Evolutionary conservation across 805 yeast genomes (phyloP).

Genomic region (Nakazawaea siamensis): DNA sequence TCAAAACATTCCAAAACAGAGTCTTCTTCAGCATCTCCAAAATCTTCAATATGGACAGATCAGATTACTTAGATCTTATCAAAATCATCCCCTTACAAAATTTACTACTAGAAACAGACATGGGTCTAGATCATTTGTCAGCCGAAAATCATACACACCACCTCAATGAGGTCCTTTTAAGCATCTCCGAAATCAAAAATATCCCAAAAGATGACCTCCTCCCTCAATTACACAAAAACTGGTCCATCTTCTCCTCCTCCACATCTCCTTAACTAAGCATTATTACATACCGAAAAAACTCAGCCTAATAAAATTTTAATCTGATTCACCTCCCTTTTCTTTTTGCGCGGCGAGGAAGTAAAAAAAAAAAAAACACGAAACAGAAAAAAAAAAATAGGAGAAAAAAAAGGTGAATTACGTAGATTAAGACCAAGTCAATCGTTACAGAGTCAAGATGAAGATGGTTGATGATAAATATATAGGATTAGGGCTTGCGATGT

Average conservation of each 20-base stretch:
- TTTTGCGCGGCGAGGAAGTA: no score
- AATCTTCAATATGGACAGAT: slow-evolving; percentile 32
- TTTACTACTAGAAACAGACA: slow-evolving; percentile 49
- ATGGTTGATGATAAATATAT: slow-evolving; percentile 69
- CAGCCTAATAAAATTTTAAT: no score
- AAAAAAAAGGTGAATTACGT: no score
- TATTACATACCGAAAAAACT: background rate
- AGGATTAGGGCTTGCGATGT: slow-evolving; percentile 81
- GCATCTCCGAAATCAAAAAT: slow-evolving; percentile 2
- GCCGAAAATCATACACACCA: background rate
- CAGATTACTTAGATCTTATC: slow-evolving; percentile 20
- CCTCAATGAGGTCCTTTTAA: background rate
- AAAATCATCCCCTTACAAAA: slow-evolving; percentile 24
- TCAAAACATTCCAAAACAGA: slow-evolving; percentile 23
- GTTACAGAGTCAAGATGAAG: background rate
- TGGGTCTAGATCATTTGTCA: slow-evolving; percentile 19
- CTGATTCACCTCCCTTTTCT: no score
- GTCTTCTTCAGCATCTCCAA: slow-evolving; percentile 48
- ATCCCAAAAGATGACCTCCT: background rate
- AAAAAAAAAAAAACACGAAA: no score
- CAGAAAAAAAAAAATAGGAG: background rate
- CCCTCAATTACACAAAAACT: background rate
- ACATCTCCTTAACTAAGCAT: background rate
- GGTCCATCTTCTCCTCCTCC: background rate
- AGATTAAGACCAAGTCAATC: no score